Percentiles rank a stretch among this genome's conserved stretches.
phyloP scores from a whole-genome alignment of 305 asterid genomes.

The Solanum hybrid region DNA sequence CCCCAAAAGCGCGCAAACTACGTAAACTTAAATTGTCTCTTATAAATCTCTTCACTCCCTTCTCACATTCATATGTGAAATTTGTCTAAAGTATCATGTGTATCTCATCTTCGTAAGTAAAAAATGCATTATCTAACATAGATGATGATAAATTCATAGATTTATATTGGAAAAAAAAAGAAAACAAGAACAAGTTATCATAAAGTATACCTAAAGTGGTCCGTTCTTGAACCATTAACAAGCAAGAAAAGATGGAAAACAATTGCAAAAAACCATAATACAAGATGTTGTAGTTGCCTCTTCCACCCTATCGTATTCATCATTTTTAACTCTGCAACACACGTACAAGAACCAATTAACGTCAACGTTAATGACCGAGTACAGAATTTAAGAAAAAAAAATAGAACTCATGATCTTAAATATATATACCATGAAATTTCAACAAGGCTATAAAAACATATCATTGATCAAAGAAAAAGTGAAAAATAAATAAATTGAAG shows the following conservation, averaged over 20 bases:
- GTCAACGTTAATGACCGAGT: not conserved
- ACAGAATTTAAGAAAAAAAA: not conserved
- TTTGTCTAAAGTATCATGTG: not conserved
- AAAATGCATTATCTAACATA: not conserved
- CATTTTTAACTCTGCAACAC: not conserved
- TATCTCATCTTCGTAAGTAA: not conserved
- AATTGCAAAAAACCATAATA: not conserved
- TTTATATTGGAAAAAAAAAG: not conserved
- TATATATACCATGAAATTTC: not conserved
- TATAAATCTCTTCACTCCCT: not conserved
- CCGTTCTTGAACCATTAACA: not conserved
- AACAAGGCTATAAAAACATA: not conserved
- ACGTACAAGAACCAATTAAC: not conserved
- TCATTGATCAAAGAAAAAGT: not conserved
- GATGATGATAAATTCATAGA: not conserved
- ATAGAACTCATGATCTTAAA: not conserved
- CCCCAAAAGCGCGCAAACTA: not conserved
- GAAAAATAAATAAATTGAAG: not conserved
- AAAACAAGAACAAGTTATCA: not conserved
- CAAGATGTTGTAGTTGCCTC: not conserved
- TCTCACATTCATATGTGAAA: not conserved
- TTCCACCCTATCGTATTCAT: not conserved
- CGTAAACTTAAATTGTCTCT: not conserved
- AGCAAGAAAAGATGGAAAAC: slow-evolving; percentile 1
- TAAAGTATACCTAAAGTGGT: not conserved